Evolutionary conservation across 23 red algal genomes (phyloP), one percentile per base, ranked within the genome.

Genomic region (Gracilaria gracilis): DNA sequence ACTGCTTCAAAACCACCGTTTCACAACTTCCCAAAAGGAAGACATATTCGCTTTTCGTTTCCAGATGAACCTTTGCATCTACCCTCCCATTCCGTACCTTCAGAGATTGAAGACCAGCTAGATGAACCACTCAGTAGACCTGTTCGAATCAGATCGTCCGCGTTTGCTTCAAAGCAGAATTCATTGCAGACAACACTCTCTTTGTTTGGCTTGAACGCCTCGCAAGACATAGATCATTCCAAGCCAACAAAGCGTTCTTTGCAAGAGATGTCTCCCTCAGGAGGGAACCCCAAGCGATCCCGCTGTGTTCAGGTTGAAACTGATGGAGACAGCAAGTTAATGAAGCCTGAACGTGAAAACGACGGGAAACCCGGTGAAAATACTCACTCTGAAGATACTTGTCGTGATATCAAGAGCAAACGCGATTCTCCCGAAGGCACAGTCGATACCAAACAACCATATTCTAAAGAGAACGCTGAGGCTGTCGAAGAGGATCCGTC

Each of bases 21-120:
- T 50, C 72, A 77, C 72, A 77, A 77, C 72, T 27, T 77, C 14
- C 46, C 72, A 8, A 77, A 77, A 31, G 72, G 72, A 28, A 77
- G 31, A 46, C 72, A 77, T 77, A 11, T 77, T 50, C 72, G 72
- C 31, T 77, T 77, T 51, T 77, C 72, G 17, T 51, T 77, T 31
- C 40, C 46, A 1, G 72, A 77, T 77, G 72, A 77, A 25, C 40
- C 20, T 28, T 31, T 50, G 3, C 4, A 20, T 32, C 7, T 7
- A 69, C 31, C 64, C 9, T 1, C 31, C 64, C 9, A 36, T 32
- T 32, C 28, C 17, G 9, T 14, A 69, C 33, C 32, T 36, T 17
- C 31, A 4, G 11, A 32, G 23, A 36, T 14, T 24, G 32, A 31
- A 3, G 19, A 36, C 9, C 32, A 69, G 27, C 32, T 0, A 36